phyloP scores from a whole-genome alignment of 306 rosid genomes.

The Trifolium fragiferum region DNA sequence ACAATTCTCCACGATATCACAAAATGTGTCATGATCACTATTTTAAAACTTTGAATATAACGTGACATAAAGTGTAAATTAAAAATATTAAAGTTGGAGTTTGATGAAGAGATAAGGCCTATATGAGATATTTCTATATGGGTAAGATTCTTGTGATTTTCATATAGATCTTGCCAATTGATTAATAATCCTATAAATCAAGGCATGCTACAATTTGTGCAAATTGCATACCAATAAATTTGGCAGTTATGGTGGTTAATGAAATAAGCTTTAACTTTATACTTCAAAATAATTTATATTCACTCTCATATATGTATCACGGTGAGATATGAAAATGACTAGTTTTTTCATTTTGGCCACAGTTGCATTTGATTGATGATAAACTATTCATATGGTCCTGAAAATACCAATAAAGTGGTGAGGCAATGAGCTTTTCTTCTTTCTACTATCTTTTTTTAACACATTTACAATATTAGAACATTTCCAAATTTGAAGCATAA shows the following conservation, averaged over 20 bases:
- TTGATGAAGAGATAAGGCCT: conserved; percentile 21
- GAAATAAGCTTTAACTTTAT: conserved; percentile 35
- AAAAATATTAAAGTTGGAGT: conserved; percentile 16
- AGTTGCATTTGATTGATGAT: conserved; percentile 36
- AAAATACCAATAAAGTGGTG: conserved; percentile 23
- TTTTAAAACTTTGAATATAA: background rate
- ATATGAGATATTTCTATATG: conserved; percentile 1
- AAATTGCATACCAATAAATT: conserved; percentile 41
- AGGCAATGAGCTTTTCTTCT: conserved; percentile 28
- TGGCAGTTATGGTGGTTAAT: conserved; percentile 45
- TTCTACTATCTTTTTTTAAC: conserved; percentile 32
- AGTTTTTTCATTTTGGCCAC: conserved; percentile 43
- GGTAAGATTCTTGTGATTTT: conserved; percentile 49
- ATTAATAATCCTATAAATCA: conserved; percentile 14
- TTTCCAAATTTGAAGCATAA: conserved; percentile 39
- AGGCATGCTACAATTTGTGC: conserved; percentile 36
- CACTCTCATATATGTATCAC: conserved; percentile 36
- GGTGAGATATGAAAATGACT: conserved; percentile 54
- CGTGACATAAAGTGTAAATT: conserved; percentile 10
- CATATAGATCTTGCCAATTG: conserved; percentile 13
- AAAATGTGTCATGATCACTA: background rate
- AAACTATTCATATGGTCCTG: conserved; percentile 32
- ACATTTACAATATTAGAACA: conserved; percentile 34
- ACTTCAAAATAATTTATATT: conserved; percentile 37
- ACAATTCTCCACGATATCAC: background rate